Conservation (phyloP, 108 stramenopile genomes). For the Nannochloropsis gaditana region DNA sequence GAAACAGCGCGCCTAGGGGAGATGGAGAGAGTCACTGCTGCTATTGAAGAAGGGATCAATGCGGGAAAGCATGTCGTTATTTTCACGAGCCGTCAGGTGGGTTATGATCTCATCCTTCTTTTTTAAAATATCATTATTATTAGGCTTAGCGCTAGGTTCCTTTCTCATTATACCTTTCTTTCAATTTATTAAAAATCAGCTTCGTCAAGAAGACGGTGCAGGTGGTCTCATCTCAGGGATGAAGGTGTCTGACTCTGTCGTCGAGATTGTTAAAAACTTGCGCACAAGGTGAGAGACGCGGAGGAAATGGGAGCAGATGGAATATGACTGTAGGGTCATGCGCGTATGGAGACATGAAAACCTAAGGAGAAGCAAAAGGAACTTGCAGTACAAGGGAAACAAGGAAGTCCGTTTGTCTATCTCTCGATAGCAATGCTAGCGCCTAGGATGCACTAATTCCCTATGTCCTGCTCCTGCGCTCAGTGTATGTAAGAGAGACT, state of each 20-base stretch:
- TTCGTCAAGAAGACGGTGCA: slow-evolving; percentile 30
- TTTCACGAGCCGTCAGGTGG: slow-evolving; percentile 36
- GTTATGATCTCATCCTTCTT: background rate
- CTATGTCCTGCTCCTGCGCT: too few relatives aligned
- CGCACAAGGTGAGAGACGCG: background rate
- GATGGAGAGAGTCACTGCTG: background rate
- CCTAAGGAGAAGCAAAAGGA: too few relatives aligned
- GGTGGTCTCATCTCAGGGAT: slow-evolving; percentile 30
- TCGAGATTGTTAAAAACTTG: slow-evolving; percentile 24
- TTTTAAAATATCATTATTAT: background rate
- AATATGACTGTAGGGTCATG: too few relatives aligned
- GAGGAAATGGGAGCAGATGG: background rate
- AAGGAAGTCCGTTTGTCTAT: too few relatives aligned
- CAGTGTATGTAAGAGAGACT: too few relatives aligned
- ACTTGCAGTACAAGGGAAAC: too few relatives aligned
- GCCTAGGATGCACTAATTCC: too few relatives aligned
- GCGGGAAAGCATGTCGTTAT: slow-evolving; percentile 34
- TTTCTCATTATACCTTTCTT: background rate
- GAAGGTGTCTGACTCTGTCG: slow-evolving; percentile 23
- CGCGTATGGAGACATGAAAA: too few relatives aligned
- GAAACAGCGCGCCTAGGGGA: background rate
- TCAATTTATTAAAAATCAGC: background rate
- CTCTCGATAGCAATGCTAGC: too few relatives aligned
- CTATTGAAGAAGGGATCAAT: background rate
- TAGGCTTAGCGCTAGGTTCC: background rate